Base-by-base conservation (phyloP, 2,329 filamentous ascomycete genomes). In the Mariannaea elegans region DNA sequence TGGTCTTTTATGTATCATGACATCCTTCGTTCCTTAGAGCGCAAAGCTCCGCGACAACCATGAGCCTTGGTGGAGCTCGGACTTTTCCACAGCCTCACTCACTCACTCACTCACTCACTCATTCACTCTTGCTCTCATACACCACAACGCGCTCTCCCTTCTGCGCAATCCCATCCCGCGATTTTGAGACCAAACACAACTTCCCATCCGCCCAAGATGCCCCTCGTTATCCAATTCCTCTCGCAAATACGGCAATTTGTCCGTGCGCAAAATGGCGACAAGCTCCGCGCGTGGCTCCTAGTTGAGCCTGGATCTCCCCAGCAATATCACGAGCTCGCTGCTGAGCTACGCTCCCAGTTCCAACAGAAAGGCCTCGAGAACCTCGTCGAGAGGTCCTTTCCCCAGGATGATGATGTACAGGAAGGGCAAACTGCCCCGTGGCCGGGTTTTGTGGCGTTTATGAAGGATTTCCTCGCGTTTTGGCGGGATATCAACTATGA, bases 401-500 rank as follows among this genome's bases (percentile, higher is more conserved):
- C 89, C 0, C 83, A 89, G 60, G 85, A 88, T 7, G 84, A 89
- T 51, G 84, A 90, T 39, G 83, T 87, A 2, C 80, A 82, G 0
- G 87, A 90, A 50, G 89, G 87, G 1, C 82, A 85, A 63, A 87
- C 84, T 39, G 84, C 89, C 7, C 82, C 84, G 0, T 97, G 93
- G 92, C 86, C 87, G 0, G 87, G 90, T 1, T 93, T 97, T 73
- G 81, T 90, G 48, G 84, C 87, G 2, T 96, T 97, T 71, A 86
- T 96, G 75, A 90, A 87, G 68, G 87, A 92, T 48, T 97, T 96
- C 71, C 82, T 97, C 64, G 81, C 85, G 42, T 97, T 94, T 69
- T 87, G 94, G 81, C 82, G 93, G 56, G 92, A 96, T 70, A 88
- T 94, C 29, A 84, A 96, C 69, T 88, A 91, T 48, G 85, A 88